phyloP scores from a whole-genome alignment of 2,329 filamentous ascomycete genomes.

The Venturia aucupariae region DNA sequence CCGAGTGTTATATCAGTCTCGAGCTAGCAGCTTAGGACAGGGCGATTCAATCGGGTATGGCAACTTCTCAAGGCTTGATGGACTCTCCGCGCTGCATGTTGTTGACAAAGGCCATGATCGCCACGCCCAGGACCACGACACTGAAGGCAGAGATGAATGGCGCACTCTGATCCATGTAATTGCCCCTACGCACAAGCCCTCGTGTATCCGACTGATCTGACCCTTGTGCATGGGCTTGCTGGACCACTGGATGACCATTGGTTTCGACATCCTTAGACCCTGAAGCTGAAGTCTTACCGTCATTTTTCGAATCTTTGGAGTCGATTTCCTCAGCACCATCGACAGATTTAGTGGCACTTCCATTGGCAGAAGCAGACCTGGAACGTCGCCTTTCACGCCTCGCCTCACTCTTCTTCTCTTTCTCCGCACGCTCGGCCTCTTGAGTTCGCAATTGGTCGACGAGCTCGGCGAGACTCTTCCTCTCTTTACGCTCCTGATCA shows the following conservation, averaged over 20 bases:
- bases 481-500: constrained; percentile 56
- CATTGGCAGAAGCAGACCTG: neutral
- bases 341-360: neutral
- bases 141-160: constrained; percentile 77
- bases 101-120: constrained; percentile 79
- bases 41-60: neutral
- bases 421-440: constrained; percentile 41
- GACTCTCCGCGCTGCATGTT: constrained; percentile 53
- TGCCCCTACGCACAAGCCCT: constrained; percentile 26
- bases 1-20: neutral
- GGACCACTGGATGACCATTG: constrained; percentile 10
- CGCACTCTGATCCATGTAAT: constrained; percentile 45
- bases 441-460: constrained; percentile 69
- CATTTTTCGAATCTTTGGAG: neutral
- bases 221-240: neutral
- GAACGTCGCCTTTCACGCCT: constrained; percentile 10
- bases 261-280: neutral
- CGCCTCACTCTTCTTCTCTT: constrained; percentile 15
- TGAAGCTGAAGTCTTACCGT: neutral
- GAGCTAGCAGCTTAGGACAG: neutral
- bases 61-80: constrained; percentile 5
- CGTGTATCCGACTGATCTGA: constrained; percentile 6
- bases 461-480: constrained; percentile 77
- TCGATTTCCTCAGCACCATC: neutral
- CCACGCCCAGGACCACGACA: constrained; percentile 71